Conservation (phyloP, 805 yeast species). For the Brettanomyces nanus region DNA sequence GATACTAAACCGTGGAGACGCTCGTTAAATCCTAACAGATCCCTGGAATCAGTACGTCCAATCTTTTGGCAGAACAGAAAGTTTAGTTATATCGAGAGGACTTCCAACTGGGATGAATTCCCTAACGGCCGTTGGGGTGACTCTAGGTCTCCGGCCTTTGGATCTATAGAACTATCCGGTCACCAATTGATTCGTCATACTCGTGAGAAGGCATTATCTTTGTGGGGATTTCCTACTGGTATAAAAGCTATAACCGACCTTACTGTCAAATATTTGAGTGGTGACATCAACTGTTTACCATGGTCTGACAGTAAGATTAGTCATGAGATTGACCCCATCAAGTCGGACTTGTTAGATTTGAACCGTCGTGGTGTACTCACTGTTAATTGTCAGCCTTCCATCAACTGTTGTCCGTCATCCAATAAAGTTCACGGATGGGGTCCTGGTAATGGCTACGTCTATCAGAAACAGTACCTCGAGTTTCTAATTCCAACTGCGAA, state of each 20-base stretch:
- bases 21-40: constrained; percentile 73
- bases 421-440: constrained; percentile 89
- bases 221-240: constrained; percentile 80
- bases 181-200: constrained; percentile 76
- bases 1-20: constrained; percentile 79
- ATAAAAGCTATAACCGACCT: constrained; percentile 53
- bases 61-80: constrained; percentile 95
- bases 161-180: constrained; percentile 78
- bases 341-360: constrained; percentile 48
- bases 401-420: constrained; percentile 67
- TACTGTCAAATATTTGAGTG: constrained; percentile 61
- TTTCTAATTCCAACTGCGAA: constrained; percentile 59
- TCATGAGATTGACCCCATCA: constrained; percentile 61
- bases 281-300: constrained; percentile 69
- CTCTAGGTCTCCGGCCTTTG: constrained; percentile 94
- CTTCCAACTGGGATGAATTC: constrained; percentile 94
- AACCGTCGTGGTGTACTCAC: constrained; percentile 68
- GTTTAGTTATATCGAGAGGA: constrained; percentile 79
- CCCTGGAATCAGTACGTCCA: constrained; percentile 80
- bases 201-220: constrained; percentile 65
- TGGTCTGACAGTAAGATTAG: constrained; percentile 94
- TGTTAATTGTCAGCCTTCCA: constrained; percentile 89
- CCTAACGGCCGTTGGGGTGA: constrained; percentile 99
- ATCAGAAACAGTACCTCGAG: constrained; percentile 90
- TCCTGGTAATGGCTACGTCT: constrained; percentile 84